These are phyloP conservation scores for Fusarium sp. DNA, from an alignment of 2,329 filamentous ascomycete species.

Conservation along the genomic window DNA sequence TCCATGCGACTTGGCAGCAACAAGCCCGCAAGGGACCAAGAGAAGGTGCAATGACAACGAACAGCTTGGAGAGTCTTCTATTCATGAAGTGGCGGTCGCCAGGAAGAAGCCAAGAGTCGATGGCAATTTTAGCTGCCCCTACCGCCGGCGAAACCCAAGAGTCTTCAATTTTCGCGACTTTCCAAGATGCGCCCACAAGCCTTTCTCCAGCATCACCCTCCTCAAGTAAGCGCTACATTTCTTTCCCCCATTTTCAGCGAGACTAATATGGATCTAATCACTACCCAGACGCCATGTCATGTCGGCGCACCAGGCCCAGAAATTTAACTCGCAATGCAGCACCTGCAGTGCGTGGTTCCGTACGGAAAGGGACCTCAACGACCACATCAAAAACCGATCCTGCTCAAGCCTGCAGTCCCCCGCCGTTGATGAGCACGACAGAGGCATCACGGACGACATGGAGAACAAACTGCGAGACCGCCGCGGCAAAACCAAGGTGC, in stretches of 20 bases:
- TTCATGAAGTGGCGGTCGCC: too few species aligned
- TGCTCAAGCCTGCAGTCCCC: background rate
- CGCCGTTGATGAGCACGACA: background rate
- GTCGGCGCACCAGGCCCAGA: background rate
- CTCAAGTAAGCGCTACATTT: background rate
- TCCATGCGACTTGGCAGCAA: too few species aligned
- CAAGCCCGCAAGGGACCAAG: too few species aligned
- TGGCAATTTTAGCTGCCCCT: background rate
- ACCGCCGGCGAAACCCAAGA: background rate
- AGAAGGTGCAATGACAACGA: too few species aligned
- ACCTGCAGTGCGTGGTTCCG: background rate
- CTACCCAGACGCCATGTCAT: background rate
- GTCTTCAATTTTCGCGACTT: background rate
- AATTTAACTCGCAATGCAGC: background rate
- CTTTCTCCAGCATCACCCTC: background rate
- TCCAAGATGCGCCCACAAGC: background rate
- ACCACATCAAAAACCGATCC: background rate
- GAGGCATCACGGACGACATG: background rate
- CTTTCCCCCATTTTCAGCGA: too few species aligned
- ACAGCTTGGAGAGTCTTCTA: too few species aligned
- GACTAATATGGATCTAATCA: fast-evolving
- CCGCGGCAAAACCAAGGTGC: background rate
- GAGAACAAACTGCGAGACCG: background rate
- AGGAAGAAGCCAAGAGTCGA: too few species aligned
- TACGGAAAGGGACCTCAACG: background rate